These are phyloP conservation scores for Syncephalastrum racemosum DNA, from an alignment of 371 early-diverging fungal genomes.

Conservation along the genomic window DNA sequence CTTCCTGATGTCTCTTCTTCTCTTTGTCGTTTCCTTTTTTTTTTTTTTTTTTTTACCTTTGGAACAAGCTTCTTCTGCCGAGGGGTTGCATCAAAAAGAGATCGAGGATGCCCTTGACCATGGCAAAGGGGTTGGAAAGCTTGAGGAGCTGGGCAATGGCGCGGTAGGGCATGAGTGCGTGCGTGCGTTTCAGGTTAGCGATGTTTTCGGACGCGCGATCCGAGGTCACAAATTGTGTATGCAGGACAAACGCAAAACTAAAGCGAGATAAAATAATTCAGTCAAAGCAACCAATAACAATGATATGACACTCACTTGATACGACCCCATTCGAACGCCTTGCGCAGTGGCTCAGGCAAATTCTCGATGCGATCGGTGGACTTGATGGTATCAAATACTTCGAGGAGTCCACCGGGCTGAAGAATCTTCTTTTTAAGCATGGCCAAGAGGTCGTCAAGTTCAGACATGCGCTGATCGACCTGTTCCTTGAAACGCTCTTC, in stretches of 20 bases:
- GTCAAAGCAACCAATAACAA: background rate
- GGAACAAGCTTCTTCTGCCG: slow-evolving; percentile 55
- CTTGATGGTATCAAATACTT: slow-evolving; percentile 40
- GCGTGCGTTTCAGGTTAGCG: slow-evolving; percentile 55
- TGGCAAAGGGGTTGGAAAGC: slow-evolving; percentile 56
- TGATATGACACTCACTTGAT: slow-evolving; percentile 33
- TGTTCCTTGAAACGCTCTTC: slow-evolving; percentile 41
- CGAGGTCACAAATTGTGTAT: slow-evolving; percentile 55
- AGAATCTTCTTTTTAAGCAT: slow-evolving; percentile 49
- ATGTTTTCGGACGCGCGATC: slow-evolving; percentile 53
- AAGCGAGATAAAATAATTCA: background rate
- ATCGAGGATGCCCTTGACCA: slow-evolving; percentile 61
- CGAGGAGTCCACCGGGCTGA: slow-evolving; percentile 43
- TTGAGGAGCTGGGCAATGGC: slow-evolving; percentile 53
- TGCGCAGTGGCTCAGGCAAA: slow-evolving; percentile 48
- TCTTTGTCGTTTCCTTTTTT: background rate
- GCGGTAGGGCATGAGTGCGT: slow-evolving; percentile 56
- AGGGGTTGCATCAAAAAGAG: slow-evolving; percentile 61
- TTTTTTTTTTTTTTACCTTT: slow-evolving; percentile 29
- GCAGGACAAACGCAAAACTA: slow-evolving; percentile 59
- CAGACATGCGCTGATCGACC: slow-evolving; percentile 44
- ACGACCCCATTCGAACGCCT: slow-evolving; percentile 59
- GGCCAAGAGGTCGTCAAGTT: slow-evolving; percentile 44
- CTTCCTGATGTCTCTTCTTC: background rate
- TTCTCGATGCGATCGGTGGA: slow-evolving; percentile 38